These are phyloP conservation scores for Tetracladium maxilliforme DNA, from an alignment of 2,329 filamentous ascomycete species.

Conservation along the genomic window DNA sequence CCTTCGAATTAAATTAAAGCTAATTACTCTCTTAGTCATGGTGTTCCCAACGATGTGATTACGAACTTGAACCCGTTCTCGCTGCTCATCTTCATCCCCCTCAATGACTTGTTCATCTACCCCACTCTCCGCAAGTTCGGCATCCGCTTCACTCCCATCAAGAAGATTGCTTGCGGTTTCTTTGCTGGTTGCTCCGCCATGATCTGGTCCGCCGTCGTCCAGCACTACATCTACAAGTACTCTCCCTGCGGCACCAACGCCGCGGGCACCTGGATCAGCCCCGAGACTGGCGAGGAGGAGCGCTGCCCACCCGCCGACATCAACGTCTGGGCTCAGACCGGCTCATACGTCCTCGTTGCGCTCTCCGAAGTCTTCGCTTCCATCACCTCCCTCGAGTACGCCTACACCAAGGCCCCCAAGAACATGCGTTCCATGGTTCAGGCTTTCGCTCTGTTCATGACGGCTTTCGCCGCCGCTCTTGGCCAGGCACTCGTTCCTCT, in stretches of 20 bases:
- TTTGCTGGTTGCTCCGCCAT: slow-evolving; percentile 33
- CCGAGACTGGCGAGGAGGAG: slow-evolving; percentile 13
- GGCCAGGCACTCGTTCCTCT: slow-evolving; percentile 25
- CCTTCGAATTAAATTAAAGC: slow-evolving; percentile 16
- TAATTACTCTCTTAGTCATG: too few relatives aligned
- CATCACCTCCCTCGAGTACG: slow-evolving; percentile 58
- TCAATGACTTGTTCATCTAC: slow-evolving; percentile 39
- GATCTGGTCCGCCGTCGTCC: slow-evolving; percentile 38
- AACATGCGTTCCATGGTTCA: slow-evolving; percentile 51
- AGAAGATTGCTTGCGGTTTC: slow-evolving; percentile 42
- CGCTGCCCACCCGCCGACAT: slow-evolving; percentile 20
- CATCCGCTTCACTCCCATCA: slow-evolving; percentile 43
- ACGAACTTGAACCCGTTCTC: slow-evolving; percentile 42
- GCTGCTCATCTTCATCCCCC: slow-evolving; percentile 40
- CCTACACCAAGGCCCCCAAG: slow-evolving; percentile 57
- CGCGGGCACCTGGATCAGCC: slow-evolving; percentile 8
- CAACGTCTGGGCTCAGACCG: slow-evolving; percentile 36
- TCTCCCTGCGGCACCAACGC: slow-evolving; percentile 35
- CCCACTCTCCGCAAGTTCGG: slow-evolving; percentile 33
- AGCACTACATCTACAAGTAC: slow-evolving; percentile 41
- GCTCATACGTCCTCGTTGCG: slow-evolving; percentile 36
- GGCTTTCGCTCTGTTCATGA: slow-evolving; percentile 40
- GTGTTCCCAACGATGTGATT: slow-evolving; percentile 45
- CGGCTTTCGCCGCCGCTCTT: slow-evolving; percentile 37
- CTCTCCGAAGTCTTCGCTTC: slow-evolving; percentile 48